Percentiles rank a stretch among this genome's conserved stretches.
These are phyloP conservation scores for Rutstroemia sp. DNA, from an alignment of 2,329 filamentous ascomycete species.

Conservation along the genomic window DNA sequence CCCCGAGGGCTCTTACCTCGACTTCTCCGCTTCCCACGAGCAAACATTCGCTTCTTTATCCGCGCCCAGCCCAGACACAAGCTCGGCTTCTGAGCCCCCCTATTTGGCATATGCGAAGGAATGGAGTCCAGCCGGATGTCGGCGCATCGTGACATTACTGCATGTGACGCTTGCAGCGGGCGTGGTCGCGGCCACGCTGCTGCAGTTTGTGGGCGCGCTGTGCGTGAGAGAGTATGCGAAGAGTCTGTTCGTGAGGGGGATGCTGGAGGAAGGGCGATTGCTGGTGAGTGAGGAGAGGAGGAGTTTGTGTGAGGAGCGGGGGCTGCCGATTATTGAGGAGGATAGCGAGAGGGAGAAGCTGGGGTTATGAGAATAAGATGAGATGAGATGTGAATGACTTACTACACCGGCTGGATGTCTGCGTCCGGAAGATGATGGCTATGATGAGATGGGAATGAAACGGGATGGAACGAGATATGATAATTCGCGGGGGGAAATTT, in stretches of 20 bases:
- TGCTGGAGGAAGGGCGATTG: background rate
- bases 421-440: background rate
- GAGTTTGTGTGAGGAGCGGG: background rate
- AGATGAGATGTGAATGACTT: background rate
- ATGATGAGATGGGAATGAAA: background rate
- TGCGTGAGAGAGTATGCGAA: slow-evolving; percentile 10
- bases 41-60: background rate
- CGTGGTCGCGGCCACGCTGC: slow-evolving; percentile 11
- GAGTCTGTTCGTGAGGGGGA: slow-evolving; percentile 19
- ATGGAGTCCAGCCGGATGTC: background rate
- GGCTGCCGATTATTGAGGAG: background rate
- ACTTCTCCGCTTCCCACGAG: background rate
- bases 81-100: background rate
- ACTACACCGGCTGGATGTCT: no score
- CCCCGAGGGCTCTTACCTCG: background rate
- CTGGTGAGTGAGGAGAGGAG: background rate
- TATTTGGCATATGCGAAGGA: background rate
- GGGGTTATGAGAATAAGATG: background rate
- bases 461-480: background rate
- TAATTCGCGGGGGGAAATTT: background rate
- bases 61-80: background rate
- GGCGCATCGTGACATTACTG: slow-evolving; percentile 14
- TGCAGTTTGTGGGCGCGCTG: background rate
- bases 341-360: background rate
- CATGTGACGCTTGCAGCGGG: slow-evolving; percentile 20